Percentiles rank a stretch among this genome's conserved stretches.
Conservation (phyloP, 179 eudicot species). For the Camellia oleifera region DNA sequence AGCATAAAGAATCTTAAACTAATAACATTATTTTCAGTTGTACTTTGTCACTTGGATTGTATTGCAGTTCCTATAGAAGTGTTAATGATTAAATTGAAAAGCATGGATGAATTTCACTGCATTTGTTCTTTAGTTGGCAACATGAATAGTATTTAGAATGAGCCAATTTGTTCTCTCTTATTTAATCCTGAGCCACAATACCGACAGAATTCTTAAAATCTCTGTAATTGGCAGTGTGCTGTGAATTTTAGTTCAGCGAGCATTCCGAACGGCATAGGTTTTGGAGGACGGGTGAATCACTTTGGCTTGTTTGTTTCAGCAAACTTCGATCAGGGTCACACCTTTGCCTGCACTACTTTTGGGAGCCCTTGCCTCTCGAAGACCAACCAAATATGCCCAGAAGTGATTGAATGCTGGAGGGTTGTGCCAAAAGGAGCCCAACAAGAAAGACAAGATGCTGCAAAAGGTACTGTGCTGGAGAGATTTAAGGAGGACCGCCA, state of each 20-base stretch:
- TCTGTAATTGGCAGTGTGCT: slow-evolving; percentile 60
- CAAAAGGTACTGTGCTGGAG: slow-evolving; percentile 72
- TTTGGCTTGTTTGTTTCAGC: slow-evolving; percentile 78
- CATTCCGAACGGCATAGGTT: slow-evolving; percentile 93
- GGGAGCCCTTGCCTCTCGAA: slow-evolving; percentile 76
- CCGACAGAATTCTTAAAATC: not conserved
- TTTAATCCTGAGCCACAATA: not conserved
- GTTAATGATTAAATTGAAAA: not conserved
- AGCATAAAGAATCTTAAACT: not conserved
- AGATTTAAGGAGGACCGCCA: slow-evolving; percentile 90
- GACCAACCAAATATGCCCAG: slow-evolving; percentile 60
- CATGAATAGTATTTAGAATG: not conserved
- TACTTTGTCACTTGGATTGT: not conserved
- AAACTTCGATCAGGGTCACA: slow-evolving; percentile 78
- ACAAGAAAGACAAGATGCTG: slow-evolving; percentile 33
- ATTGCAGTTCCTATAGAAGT: not conserved
- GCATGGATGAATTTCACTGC: not conserved
- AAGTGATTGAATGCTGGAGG: slow-evolving; percentile 93
- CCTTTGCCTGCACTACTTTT: slow-evolving; percentile 72
- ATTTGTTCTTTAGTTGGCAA: not conserved
- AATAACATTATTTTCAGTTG: not conserved
- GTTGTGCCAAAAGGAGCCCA: slow-evolving; percentile 52
- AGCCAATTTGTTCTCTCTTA: not conserved
- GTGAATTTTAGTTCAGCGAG: slow-evolving; percentile 69
- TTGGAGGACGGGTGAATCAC: slow-evolving; percentile 72